These are phyloP conservation scores for Yamadazyma oceani DNA, from an alignment of 1,139 yeast species.

Conservation along the genomic window DNA sequence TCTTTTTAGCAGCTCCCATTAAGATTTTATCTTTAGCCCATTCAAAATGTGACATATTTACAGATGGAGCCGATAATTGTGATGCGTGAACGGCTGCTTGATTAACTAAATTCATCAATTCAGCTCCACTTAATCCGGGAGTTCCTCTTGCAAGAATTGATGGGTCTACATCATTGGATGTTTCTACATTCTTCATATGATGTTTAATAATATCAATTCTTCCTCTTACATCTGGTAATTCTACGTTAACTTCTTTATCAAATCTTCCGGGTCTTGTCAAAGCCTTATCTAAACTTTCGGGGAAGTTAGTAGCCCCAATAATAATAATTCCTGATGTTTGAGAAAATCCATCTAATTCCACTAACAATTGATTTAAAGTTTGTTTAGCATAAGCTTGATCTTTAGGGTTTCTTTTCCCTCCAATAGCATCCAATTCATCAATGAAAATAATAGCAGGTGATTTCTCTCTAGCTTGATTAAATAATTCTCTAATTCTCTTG, in stretches of 20 bases:
- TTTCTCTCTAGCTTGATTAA: constrained; percentile 88
- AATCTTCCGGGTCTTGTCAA: constrained; percentile 98
- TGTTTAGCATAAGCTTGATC: constrained; percentile 98
- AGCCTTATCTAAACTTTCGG: constrained; percentile 95
- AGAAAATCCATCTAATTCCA: constrained; percentile 94
- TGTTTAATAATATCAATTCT: constrained; percentile 89
- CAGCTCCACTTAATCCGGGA: constrained; percentile 98
- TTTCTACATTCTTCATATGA: constrained; percentile 88
- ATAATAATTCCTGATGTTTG: constrained; percentile 92
- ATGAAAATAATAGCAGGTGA: constrained; percentile 97
- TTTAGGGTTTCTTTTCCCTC: constrained; percentile 94
- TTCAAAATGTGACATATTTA: constrained; percentile 88
- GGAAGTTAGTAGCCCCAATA: constrained; percentile 98
- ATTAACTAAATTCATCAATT: constrained; percentile 88
- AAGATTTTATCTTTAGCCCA: constrained; percentile 99
- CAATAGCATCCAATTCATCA: constrained; percentile 97
- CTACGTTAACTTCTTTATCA: constrained; percentile 93
- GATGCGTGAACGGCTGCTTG: constrained; percentile 98
- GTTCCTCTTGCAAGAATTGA: constrained; percentile 92
- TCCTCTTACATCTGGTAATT: constrained; percentile 96
- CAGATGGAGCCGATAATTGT: constrained; percentile 85
- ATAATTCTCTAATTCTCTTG: constrained; percentile 91
- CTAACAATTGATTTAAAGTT: constrained; percentile 91
- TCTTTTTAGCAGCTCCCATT: constrained; percentile 97
- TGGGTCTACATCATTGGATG: constrained; percentile 83